A percentile compares a stretch with the other conserved stretches of the same genome.
Conservation (phyloP, 441 rosid genomes). For the Croton setiger region DNA sequence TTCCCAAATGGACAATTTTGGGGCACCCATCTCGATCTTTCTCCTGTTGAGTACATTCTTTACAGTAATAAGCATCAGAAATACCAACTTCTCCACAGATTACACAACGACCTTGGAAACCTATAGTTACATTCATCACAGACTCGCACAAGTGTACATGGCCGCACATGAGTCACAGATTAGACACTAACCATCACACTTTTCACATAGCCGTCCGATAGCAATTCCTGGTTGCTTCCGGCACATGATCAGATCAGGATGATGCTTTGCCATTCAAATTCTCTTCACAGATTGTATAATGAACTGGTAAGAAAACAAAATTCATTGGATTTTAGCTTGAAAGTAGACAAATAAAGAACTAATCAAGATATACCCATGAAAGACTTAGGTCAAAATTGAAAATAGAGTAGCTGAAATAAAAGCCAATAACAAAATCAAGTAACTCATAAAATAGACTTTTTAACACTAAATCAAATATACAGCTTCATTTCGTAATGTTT, state of each 20-base stretch:
- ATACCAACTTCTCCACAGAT: constrained; percentile 93
- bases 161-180: constrained; percentile 84
- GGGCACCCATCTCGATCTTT: constrained; percentile 92
- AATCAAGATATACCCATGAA: neutral
- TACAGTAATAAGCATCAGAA: constrained; percentile 84
- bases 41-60: constrained; percentile 88
- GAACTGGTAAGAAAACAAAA: too few species aligned
- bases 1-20: constrained; percentile 76
- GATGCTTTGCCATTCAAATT: constrained; percentile 32
- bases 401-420: neutral
- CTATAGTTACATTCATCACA: constrained; percentile 94
- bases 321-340: too few species aligned
- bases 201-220: constrained; percentile 79
- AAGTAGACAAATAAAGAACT: too few species aligned
- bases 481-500: neutral
- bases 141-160: constrained; percentile 89
- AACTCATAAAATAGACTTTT: neutral
- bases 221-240: constrained; percentile 93
- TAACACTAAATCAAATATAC: neutral
- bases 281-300: too few species aligned
- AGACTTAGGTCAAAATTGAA: neutral
- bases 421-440: neutral
- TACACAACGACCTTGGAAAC: constrained; percentile 85
- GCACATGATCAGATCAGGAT: constrained; percentile 93
- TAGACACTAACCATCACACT: constrained; percentile 85